phyloP scores from a whole-genome alignment of 805 yeast species.

The Grigorovia humatica region DNA sequence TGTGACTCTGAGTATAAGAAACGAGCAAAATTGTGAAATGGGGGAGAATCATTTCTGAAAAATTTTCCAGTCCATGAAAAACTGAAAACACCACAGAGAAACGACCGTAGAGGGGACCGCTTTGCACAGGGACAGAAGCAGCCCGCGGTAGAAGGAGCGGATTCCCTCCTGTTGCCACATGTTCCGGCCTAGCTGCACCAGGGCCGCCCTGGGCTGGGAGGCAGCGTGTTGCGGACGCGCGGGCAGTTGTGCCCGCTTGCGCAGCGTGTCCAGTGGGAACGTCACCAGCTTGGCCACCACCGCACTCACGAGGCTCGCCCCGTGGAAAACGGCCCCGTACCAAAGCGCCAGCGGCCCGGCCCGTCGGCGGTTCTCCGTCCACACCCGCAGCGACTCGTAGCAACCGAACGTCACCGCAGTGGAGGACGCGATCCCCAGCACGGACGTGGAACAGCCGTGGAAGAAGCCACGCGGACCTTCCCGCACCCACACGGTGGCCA shows the following conservation, averaged over 20 bases:
- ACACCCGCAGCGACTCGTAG: conserved; percentile 37
- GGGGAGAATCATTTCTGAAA: background rate
- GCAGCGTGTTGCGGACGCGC: background rate
- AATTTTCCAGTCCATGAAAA: conserved; percentile 3
- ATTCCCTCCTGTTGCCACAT: conserved; percentile 41
- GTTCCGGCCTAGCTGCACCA: background rate
- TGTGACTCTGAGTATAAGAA: no score
- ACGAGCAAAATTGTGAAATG: background rate
- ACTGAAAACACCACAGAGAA: conserved; percentile 57
- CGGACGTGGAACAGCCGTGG: conserved; percentile 39
- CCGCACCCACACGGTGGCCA: conserved; percentile 25
- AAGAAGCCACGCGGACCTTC: conserved; percentile 41
- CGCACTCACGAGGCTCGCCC: conserved; percentile 70
- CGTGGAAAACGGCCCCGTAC: conserved; percentile 35
- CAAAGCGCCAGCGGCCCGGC: conserved; percentile 3
- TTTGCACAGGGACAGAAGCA: conserved; percentile 58
- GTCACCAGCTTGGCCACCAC: conserved; percentile 57
- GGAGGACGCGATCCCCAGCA: conserved; percentile 55
- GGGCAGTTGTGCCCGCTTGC: conserved; percentile 61
- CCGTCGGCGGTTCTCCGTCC: conserved; percentile 29
- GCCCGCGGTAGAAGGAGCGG: conserved; percentile 65
- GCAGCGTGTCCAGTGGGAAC: conserved; percentile 78
- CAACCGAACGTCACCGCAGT: conserved; percentile 69
- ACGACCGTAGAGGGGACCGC: conserved; percentile 71
- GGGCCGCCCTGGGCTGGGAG: background rate